Conservation (phyloP, 2,329 filamentous ascomycete genomes). For the Diaporthe velutina region DNA sequence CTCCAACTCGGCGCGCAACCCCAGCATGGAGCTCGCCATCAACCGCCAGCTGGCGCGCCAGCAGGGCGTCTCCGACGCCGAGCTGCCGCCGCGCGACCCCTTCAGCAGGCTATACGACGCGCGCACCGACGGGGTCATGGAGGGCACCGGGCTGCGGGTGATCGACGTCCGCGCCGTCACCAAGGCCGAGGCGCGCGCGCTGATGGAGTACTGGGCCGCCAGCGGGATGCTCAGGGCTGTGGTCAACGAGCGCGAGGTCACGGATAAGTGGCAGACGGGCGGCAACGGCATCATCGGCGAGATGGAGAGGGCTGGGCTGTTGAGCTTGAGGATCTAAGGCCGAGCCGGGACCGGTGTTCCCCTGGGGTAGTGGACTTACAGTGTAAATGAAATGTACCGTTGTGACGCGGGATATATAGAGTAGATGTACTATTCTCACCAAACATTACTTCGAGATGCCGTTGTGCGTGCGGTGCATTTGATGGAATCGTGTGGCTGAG, state of each 20-base stretch:
- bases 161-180: constrained; percentile 76
- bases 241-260: constrained; percentile 78
- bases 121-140: constrained; percentile 66
- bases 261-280: constrained; percentile 86
- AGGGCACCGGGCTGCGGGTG: constrained; percentile 58
- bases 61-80: constrained; percentile 45
- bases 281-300: constrained; percentile 88
- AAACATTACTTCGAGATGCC: not conserved
- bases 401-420: not conserved
- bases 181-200: constrained; percentile 79
- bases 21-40: constrained; percentile 78
- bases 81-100: constrained; percentile 58
- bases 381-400: constrained; percentile 37
- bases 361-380: not conserved
- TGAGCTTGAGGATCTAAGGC: constrained; percentile 60
- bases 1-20: constrained; percentile 75
- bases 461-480: too few species aligned
- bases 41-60: constrained; percentile 64
- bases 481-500: not conserved
- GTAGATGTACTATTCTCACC: not conserved
- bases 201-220: constrained; percentile 94
- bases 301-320: constrained; percentile 77
- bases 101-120: constrained; percentile 70
- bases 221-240: constrained; percentile 82
- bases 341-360: not conserved